Evolutionary conservation across 768 basidiomycete species (phyloP), one percentile per base, ranked within the genome.

Genomic region (Calocera cornea): DNA sequence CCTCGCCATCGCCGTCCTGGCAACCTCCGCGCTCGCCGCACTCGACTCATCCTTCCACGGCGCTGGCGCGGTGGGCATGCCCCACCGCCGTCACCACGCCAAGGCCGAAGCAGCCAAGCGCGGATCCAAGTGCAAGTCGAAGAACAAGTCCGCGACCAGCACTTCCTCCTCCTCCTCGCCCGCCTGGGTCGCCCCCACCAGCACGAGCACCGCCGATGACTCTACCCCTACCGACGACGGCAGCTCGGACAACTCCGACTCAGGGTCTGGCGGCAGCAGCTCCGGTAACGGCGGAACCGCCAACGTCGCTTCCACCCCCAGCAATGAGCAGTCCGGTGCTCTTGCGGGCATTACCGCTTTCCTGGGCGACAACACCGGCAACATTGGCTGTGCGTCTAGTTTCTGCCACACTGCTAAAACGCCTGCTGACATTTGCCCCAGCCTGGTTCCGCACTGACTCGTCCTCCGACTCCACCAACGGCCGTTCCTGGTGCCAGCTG

Each of bases 391-490:
- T 60, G 31, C 27, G 54, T 27, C 27, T 2, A 17, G 7, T 7
- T 24, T 27, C 31, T 19, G 2, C 31, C 22, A 60, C 19, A 16
- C 54, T 2, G 11, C 27, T 10, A 16, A 29, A 8, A 27, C 27
- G 16, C 10, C 10, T 60, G 5, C 54, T 60, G 5, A 60, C 22
- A 27, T 29, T 38, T 47, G 27, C 67, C 67, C 8, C 36, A 19
- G 66, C 69, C 0, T 71, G 72, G 72, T 73, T 65, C 70, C 44
- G 54, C 19, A 69, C 73, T n/a, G 67, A 70, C 64, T 40, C 33
- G 1, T 19, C 29, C 5, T 3, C 29, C 22, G 73, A 73, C 41
- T 67, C 65, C 31, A 73, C 73, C 11, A 73, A 73, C 67, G 71
- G 72, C 1, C 49, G 64, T 8, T 65, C 54, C n/a, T 71, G 72